Conservation (phyloP, 129 eudicot species). For the Flaveria ramosissima region DNA sequence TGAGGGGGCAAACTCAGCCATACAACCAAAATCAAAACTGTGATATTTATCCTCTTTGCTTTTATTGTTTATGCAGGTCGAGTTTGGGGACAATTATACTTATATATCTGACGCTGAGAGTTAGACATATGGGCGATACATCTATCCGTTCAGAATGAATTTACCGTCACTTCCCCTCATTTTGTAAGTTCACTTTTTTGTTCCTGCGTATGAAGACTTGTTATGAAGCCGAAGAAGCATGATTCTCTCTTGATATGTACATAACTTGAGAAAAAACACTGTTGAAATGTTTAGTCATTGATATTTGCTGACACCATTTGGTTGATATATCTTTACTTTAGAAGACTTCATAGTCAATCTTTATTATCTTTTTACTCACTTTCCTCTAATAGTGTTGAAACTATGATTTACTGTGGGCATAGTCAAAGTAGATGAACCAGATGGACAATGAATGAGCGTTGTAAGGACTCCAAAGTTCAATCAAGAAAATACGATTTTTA, state of each 20-base stretch:
- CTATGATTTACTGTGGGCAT: not conserved
- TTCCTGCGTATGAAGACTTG: not conserved
- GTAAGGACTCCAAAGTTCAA: not conserved
- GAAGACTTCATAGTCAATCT: not conserved
- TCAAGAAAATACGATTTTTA: no score
- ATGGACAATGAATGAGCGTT: not conserved
- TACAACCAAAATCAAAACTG: not conserved
- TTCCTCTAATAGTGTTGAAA: not conserved
- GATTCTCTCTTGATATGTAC: conserved; percentile 25
- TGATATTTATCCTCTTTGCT: not conserved
- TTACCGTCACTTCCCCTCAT: conserved; percentile 5
- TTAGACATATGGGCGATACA: conserved; percentile 57
- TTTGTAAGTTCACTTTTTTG: conserved; percentile 18
- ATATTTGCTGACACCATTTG: not conserved
- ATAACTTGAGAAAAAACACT: conserved; percentile 21
- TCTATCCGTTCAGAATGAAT: conserved; percentile 39
- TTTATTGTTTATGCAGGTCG: conserved; percentile 53
- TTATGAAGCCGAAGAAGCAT: conserved; percentile 14
- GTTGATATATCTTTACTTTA: not conserved
- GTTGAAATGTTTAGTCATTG: conserved; percentile 5
- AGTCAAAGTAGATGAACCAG: not conserved
- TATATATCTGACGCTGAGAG: conserved; percentile 75
- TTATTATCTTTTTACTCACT: not conserved
- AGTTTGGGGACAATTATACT: conserved; percentile 83
- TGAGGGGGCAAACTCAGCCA: no score